Evolutionary conservation across 2,329 filamentous ascomycete species (phyloP), one percentile per base, ranked within the genome.

Genomic region (Colletotrichum brevisporum): DNA sequence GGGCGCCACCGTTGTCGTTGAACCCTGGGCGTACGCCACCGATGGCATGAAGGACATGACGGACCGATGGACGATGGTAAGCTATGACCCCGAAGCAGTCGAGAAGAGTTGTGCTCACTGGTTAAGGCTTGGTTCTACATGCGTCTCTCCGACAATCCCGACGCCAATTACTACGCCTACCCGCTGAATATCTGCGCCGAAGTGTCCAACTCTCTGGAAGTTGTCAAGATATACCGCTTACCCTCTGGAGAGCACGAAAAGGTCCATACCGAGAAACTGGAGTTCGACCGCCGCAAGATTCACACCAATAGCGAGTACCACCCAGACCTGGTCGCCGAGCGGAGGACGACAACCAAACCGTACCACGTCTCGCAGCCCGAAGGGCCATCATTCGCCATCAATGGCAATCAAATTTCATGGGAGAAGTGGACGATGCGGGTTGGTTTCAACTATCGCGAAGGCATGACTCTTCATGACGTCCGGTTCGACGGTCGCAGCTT

Each of bases 351-450:
- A n/a, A 76, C 82, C 41, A 80, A 80, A 71, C 78, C 81, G 26
- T 80, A 82, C 68, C 78, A 79, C 48, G 75, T 82, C 1, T 68
- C 76, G 15, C 80, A 82, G 66, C 80, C 80, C 0, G 74, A 80
- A 1, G 80, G 80, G 0, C 78, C 80, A 0, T 81, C 78, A 21
- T 82, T 81, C 63, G 41, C 16, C 9, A 82, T 92, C 12, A 80
- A 81, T 60, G 79, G 83, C 61, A 83, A 83, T 69, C 72, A 79
- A 2, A 75, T 89, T 1, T 74, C 82, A 56, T 91, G 89, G 89
- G 87, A 90, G 75, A 89, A 91, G 75, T 93, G 90, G 90, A 83
- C 85, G 1, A 88, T 94, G 79, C 83, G 90, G 31, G 86, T 94
- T 5, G 86, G 86, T 6, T 93, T 92, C 81, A 93, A 92, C 81